Evolutionary conservation across 345 rosid genomes (phyloP).

Genomic region (Euphorbia peplus): DNA sequence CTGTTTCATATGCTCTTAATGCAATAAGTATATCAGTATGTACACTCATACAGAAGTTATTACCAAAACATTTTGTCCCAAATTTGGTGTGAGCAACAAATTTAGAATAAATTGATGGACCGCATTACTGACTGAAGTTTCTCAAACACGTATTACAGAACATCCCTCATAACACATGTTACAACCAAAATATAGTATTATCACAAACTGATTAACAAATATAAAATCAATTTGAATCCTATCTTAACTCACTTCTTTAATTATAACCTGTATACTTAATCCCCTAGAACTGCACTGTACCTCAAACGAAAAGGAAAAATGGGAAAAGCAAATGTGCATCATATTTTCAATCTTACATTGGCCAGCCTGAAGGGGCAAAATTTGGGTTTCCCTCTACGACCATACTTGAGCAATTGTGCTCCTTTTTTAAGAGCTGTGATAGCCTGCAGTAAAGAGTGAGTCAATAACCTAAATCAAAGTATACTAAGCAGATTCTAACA

Average conservation of each 20-base stretch:
- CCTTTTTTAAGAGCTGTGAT: conserved; percentile 28
- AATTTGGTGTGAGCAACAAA: background rate
- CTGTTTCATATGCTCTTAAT: background rate
- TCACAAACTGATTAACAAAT: background rate
- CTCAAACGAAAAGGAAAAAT: background rate
- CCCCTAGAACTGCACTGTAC: background rate
- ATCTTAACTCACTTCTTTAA: background rate
- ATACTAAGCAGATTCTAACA: background rate
- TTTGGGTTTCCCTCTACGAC: conserved; percentile 29
- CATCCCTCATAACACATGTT: background rate
- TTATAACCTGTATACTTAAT: background rate
- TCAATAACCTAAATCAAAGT: background rate
- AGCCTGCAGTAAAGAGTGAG: conserved; percentile 12
- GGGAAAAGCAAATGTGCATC: background rate
- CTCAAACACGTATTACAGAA: background rate
- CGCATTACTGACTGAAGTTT: background rate
- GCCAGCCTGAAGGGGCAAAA: conserved; percentile 29
- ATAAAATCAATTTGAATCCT: no score
- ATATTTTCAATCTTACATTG: conserved; percentile 11
- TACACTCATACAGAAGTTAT: background rate
- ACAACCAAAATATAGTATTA: background rate
- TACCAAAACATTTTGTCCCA: no score
- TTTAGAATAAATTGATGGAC: background rate
- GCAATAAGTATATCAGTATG: background rate
- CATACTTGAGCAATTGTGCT: conserved; percentile 26